Percentiles rank a stretch among this genome's conserved stretches.
Evolutionary conservation across 2,329 filamentous ascomycete genomes (phyloP).

Genomic region (Coniochaeta sp.): DNA sequence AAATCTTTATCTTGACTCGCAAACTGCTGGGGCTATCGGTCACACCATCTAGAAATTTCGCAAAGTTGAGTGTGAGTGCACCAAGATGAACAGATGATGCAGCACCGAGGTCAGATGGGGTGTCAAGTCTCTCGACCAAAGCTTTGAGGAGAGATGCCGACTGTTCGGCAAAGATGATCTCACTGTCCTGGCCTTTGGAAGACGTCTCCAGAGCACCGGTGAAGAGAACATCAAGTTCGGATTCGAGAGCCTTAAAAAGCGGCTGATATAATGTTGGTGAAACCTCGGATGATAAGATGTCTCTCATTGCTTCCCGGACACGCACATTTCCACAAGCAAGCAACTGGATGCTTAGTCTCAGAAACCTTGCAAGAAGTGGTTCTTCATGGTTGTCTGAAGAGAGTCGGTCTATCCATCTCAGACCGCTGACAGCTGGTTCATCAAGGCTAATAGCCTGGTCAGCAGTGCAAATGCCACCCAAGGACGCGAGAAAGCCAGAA

Average conservation of each 20-base stretch:
- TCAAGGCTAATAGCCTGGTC: slow-evolving; percentile 49
- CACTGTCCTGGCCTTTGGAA: slow-evolving; percentile 47
- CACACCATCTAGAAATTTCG: slow-evolving; percentile 55
- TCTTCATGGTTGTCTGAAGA: slow-evolving; percentile 54
- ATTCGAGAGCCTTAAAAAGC: slow-evolving; percentile 57
- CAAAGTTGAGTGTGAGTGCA: slow-evolving; percentile 55
- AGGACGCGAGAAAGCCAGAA: slow-evolving; percentile 59
- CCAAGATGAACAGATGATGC: slow-evolving; percentile 58
- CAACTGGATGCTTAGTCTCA: slow-evolving; percentile 57
- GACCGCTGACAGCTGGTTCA: slow-evolving; percentile 46
- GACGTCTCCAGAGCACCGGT: slow-evolving; percentile 44
- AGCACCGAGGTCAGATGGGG: slow-evolving; percentile 52
- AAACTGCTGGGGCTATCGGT: slow-evolving; percentile 47
- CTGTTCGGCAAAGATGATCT: slow-evolving; percentile 61
- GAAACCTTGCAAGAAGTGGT: slow-evolving; percentile 49
- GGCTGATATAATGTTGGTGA: slow-evolving; percentile 53
- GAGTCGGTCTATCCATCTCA: slow-evolving; percentile 58
- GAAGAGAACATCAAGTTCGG: slow-evolving; percentile 56
- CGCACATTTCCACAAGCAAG: slow-evolving; percentile 56
- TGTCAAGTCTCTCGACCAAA: slow-evolving; percentile 57
- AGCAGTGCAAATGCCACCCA: slow-evolving; percentile 58
- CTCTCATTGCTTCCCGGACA: slow-evolving; percentile 59
- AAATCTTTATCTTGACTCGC: slow-evolving; percentile 62
- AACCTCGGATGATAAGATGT: slow-evolving; percentile 58
- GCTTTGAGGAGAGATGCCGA: slow-evolving; percentile 55